Evolutionary conservation across 2,329 filamentous ascomycete genomes (phyloP), one percentile per base, ranked within the genome.

Genomic region (Tolypocladium paradoxum): DNA sequence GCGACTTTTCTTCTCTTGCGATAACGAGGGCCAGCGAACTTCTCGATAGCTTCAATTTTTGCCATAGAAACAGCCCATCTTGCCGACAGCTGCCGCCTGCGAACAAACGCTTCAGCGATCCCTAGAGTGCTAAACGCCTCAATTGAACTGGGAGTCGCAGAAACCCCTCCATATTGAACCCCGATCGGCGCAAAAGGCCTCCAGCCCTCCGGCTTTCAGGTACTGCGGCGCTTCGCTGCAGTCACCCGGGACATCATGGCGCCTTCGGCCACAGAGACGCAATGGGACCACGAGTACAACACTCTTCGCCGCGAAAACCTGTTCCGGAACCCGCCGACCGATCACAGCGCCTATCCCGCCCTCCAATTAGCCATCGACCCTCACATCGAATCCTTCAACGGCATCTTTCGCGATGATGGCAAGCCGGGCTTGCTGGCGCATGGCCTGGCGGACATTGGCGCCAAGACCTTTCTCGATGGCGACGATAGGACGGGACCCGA

Each of bases 381-480:
- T 49, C 93, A 99, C 70, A 87, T 97, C 62, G 85, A 96, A 64
- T 93, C 93, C 7, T 99, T 96, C 81, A 96, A 99, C 75, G 84
- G 84, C 51, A 78, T 97, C 48, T 95, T 96, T 66, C 81, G 84
- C 34, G 76, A 79, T 54, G 79, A 85, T 69, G 89, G 88, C 49
- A 71, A 69, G 58, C 68, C 66, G 16, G 70, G 75, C 45, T 67
- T 83, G 54, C 64, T 99, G 52, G 81, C 87, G 49, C 84, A 89
- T 58, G 90, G 80, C 14, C 69, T 97, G 56, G 82, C 81, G 64
- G 93, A 99, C 66, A 97, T 99, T 71, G 93, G 92, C 63, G 87
- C 82, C 58, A 95, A 92, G 72, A 82, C 82, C 5, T 95, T 88
- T 64, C 81, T 96, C 49, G 93, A 99, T 68, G 90, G 90, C 58